A percentile compares a stretch with the other conserved stretches of the same genome.
Evolutionary conservation across 371 early-diverging fungal genomes (phyloP).

Genomic region (Mucor mucedo): DNA sequence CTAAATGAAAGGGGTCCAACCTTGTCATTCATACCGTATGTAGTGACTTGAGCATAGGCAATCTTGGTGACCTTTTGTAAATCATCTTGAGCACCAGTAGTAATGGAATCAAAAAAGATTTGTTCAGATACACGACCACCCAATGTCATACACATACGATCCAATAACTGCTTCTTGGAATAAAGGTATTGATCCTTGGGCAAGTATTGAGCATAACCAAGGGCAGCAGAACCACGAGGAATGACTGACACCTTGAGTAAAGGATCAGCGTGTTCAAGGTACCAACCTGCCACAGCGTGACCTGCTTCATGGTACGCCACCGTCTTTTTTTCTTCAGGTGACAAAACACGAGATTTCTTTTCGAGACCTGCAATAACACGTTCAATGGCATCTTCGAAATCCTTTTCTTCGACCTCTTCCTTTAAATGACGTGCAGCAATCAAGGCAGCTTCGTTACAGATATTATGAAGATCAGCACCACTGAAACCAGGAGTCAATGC

Average conservation of each 20-base stretch:
- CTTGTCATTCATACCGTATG: conserved; percentile 92
- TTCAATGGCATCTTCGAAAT: conserved; percentile 97
- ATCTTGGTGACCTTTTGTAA: conserved; percentile 95
- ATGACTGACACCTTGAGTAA: conserved; percentile 97
- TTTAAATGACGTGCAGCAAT: conserved; percentile 88
- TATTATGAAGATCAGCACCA: conserved; percentile 97
- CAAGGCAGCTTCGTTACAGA: conserved; percentile 98
- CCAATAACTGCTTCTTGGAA: conserved; percentile 89
- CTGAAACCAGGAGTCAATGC: conserved; percentile 97
- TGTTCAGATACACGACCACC: conserved; percentile 94
- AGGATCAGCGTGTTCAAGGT: conserved; percentile 92
- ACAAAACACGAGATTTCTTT: conserved; percentile 92
- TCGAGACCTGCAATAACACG: conserved; percentile 98
- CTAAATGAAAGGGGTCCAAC: conserved; percentile 88
- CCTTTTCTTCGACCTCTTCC: conserved; percentile 74
- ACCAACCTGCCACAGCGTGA: conserved; percentile 98
- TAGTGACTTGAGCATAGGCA: conserved; percentile 93
- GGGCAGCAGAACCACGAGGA: conserved; percentile 92
- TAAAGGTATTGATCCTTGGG: conserved; percentile 96
- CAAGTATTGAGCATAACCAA: conserved; percentile 98
- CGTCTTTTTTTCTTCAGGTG: conserved; percentile 97
- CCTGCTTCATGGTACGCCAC: conserved; percentile 99
- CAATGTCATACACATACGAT: conserved; percentile 97
- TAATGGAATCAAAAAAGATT: conserved; percentile 88
- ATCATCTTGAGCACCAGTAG: conserved; percentile 93